Conservation (phyloP, 805 yeast genomes). For the Starmerella kuoi region DNA sequence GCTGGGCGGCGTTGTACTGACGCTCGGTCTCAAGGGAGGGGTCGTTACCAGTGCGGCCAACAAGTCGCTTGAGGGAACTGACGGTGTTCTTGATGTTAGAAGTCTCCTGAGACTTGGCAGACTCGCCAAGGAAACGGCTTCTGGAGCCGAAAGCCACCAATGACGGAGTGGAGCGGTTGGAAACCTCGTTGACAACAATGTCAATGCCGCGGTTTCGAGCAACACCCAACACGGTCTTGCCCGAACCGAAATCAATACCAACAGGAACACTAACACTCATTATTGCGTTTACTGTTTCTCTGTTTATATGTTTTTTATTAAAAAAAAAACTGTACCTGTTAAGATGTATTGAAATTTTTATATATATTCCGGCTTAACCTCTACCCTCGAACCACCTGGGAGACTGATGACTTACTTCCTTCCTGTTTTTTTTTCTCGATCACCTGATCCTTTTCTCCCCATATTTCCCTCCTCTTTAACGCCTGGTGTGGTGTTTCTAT, state of each 20-base stretch:
- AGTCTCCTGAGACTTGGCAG: slow-evolving; percentile 91
- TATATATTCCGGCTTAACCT: neutral
- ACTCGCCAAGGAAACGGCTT: slow-evolving; percentile 87
- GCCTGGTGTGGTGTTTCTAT: no score
- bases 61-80: slow-evolving; percentile 82
- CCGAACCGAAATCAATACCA: slow-evolving; percentile 96
- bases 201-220: slow-evolving; percentile 98
- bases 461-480: no score
- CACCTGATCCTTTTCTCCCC: no score
- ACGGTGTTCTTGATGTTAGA: slow-evolving; percentile 95
- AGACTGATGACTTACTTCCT: no score
- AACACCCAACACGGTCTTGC: slow-evolving; percentile 78
- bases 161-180: slow-evolving; percentile 91
- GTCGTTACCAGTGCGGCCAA: slow-evolving; percentile 64
- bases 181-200: slow-evolving; percentile 94
- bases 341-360: neutral
- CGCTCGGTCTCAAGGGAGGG: slow-evolving; percentile 69
- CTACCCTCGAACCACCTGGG: neutral
- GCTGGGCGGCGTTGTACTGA: slow-evolving; percentile 58
- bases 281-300: neutral
- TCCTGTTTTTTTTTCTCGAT: no score
- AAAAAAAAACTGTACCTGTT: no score
- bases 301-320: no score
- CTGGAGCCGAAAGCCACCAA: slow-evolving; percentile 83
- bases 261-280: slow-evolving; percentile 31